Base-by-base conservation (phyloP, 2,329 filamentous ascomycete species). In the Bipolaris cookei region DNA sequence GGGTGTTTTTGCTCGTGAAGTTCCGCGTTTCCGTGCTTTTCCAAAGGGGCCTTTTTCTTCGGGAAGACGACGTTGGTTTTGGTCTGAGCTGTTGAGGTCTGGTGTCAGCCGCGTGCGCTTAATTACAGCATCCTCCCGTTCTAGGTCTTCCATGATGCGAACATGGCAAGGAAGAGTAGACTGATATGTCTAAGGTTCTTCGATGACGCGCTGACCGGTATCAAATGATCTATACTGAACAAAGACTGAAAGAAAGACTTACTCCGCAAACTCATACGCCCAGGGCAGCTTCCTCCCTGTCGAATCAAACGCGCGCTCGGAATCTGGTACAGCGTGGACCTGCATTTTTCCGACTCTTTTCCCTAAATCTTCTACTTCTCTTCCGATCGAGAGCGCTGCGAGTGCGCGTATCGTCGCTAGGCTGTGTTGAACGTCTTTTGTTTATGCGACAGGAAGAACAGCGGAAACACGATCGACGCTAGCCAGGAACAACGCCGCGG, bases 1-100 rank as follows among this genome's bases (percentile, higher is more conserved):
- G 7, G 84, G 86, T 56, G 85, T 84, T 61, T 84, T 84, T 58
- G 76, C 78, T 60, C 84, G 79, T 34, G 83, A 83, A 28, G 69
- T 76, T 30, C 77, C 78, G 47, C 80, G 74, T 63, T 73, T 74
- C 50, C 78, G 73, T 49, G 79, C 77, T 59, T 81, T 84, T 50
- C 86, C 86, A 71, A 88, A 88, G 1, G 86, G 84, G 2, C 86
- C 86, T 64, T 80, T 83, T 72, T 88, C 86, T 76, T 86, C 83
- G 14, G 82, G 80, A 53, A 84, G 76, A 66, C 81, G 81, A 56
- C 82, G 80, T 50, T 80, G 79, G 62, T 82, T 81, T 59, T 81
- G 78, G 56, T 77, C 72, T 51, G 68, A 64, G 56, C 74, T 74
- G 52, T 51, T 46, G 48, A 44, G 39, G 39, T 30, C 51, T 50